phyloP scores from a whole-genome alignment of 208 protist species.

The Blastocrithidia nonstop region DNA sequence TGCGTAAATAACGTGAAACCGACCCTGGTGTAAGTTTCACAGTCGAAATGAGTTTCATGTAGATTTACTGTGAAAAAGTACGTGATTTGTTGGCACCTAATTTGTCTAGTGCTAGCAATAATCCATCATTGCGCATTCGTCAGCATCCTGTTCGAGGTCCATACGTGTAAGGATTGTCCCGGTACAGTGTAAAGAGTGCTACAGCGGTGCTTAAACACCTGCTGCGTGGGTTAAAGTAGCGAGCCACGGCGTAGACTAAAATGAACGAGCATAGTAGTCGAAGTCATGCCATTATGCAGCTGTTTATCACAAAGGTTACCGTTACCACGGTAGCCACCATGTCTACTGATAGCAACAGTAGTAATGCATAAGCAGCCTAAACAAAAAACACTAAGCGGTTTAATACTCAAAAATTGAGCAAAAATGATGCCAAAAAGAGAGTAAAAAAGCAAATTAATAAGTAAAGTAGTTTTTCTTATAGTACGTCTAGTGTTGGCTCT shows the following conservation, averaged over 20 bases:
- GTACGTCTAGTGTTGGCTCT: no score
- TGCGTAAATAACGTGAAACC: slow-evolving; percentile 45
- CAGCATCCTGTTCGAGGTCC: slow-evolving; percentile 61
- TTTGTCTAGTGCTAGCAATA: neutral
- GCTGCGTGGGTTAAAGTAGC: slow-evolving; percentile 36
- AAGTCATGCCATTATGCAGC: slow-evolving; percentile 92
- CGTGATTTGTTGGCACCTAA: slow-evolving; percentile 33
- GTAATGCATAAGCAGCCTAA: no score
- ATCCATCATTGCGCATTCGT: slow-evolving; percentile 30
- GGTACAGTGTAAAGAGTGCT: slow-evolving; percentile 38
- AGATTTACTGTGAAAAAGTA: slow-evolving; percentile 85
- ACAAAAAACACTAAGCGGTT: no score
- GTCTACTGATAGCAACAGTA: no score
- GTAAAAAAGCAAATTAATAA: no score
- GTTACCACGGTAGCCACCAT: no score
- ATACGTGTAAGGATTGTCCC: slow-evolving; percentile 61
- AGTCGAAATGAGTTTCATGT: slow-evolving; percentile 67
- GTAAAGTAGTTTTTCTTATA: no score
- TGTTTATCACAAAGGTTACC: slow-evolving; percentile 71
- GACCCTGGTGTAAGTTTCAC: slow-evolving; percentile 37
- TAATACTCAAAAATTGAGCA: no score
- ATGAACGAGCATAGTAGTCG: slow-evolving; percentile 93
- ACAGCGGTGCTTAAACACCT: slow-evolving; percentile 30
- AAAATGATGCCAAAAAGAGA: no score
- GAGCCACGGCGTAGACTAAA: slow-evolving; percentile 77